Base-by-base conservation (phyloP, 495 filamentous ascomycete species). In the Talaromyces stipitatus region DNA sequence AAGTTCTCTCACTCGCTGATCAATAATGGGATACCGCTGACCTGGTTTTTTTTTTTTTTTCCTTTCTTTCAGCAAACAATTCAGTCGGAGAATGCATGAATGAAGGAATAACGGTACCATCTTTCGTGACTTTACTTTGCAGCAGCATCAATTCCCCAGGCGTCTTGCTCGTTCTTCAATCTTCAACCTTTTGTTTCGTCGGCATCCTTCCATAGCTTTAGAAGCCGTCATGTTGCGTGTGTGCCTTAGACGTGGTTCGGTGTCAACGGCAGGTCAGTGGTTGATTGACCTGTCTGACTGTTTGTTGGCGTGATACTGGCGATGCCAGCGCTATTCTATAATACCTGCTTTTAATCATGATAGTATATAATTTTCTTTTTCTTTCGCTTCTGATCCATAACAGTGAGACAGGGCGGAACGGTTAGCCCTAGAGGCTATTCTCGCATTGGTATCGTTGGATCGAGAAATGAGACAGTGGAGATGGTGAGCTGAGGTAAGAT, bases 21-120 rank as follows among this genome's bases (percentile, higher is more conserved):
- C 22, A 1, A 5, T 1, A n/a, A 5, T 14, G 12, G 43, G 2
- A 18, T 10, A n/a, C n/a, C 10, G 27, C 48, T 30, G 26, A 51
- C n/a, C 2, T 28, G 48, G n/a, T 14, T 16, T 9, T 24, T 48
- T 33, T 12, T 12, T 7, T 7, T n/a, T 3, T 55, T 20, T 18
- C 24, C 22, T 26, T 48, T 14, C 56, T 3, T 47, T 29, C 50
- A 78, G 75, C 72, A 75, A 76, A 78, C 75, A 46, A 69, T 78
- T 60, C 72, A 76, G 52, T 68, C 75, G 28, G 75, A 78, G 62
- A 75, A 72, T 65, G 68, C 73, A 72, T 78, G 68, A 68, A 60
- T 51, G 24, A 45, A 20, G 54, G 12, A 33, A 22, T 24, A 24
- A n/a, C 8, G 27, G 29, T 23, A 23, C 20, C 26, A 30, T 53